Base-by-base conservation (phyloP, 2,329 filamentous ascomycete species). In the Colletotrichum lupini region DNA sequence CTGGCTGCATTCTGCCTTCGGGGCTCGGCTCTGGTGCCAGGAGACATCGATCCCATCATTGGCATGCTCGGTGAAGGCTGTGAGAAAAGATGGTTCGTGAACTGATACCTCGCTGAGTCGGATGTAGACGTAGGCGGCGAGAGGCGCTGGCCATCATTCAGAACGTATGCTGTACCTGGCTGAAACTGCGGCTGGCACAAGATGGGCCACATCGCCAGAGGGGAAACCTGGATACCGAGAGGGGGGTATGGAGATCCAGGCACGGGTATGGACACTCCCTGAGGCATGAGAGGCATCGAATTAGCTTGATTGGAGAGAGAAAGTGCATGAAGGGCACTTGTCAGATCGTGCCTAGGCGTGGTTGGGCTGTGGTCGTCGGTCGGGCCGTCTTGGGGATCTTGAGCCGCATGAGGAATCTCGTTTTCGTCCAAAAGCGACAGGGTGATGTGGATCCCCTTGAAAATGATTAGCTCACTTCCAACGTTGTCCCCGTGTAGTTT, bases 1-100 rank as follows among this genome's bases (percentile, higher is more conserved):
- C 87, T 82, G 70, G 84, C 82, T 28, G 86, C 85, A 77, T 87
- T 85, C 72, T 90, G 86, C 62, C 88, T 86, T 12, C 87, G 87
- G 65, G 79, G 77, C 32, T 87, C 85, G 22, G 78, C 75, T 49
- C 83, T 82, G 3, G 77, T 75, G 66, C 81, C 82, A 0, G 78
- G 72, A 12, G 82, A 78, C 37, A 64, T 24, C 1, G 60, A n/a
- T n/a, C 60, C 37, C 22, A 16, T 49, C 24, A 56, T 19, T 22
- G 67, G 52, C 26, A 66, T 26, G 9, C 11, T 32, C 11, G 26
- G 70, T 19, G 53, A 37, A 5, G 59, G 69, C 28, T 76, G 77
- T 16, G 78, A 70, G 68, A 77, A 68, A 57, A 79, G 67, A 5
- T 79, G 76, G 64, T 75, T 77, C n/a, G 77, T 30, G 5, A 75